These are phyloP conservation scores for Takakia lepidozioides DNA, from an alignment of 225 moss, liverwort and hornwort species.

Conservation along the genomic window DNA sequence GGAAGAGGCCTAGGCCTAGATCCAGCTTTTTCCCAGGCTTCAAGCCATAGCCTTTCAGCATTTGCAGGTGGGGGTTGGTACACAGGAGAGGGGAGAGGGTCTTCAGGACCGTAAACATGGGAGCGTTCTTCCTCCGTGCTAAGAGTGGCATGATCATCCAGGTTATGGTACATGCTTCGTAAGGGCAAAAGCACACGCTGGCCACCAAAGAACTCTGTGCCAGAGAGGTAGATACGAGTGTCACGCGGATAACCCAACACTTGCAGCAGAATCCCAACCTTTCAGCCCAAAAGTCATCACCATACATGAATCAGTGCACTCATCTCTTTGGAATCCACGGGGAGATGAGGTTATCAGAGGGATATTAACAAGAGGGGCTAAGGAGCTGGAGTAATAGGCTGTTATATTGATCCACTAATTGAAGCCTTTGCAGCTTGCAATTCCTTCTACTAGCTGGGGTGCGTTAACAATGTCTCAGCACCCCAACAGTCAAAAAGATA, in stretches of 20 bases:
- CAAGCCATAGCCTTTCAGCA: conserved; percentile 6
- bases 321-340: too few relatives aligned
- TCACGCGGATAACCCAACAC: conserved; percentile 30
- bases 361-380: too few relatives aligned
- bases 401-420: too few relatives aligned
- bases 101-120: conserved; percentile 2
- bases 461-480: too few relatives aligned
- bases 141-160: conserved; percentile 35
- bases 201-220: conserved; percentile 34
- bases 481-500: too few relatives aligned
- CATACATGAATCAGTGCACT: too few relatives aligned
- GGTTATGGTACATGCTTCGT: conserved; percentile 30
- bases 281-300: not conserved
- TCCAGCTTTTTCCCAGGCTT: conserved; percentile 6
- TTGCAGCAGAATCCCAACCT: conserved; percentile 41
- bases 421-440: too few relatives aligned
- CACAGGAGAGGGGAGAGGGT: not conserved
- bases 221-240: conserved; percentile 35
- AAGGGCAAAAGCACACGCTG: conserved; percentile 34
- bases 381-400: too few relatives aligned
- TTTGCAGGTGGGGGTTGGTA: conserved; percentile 1
- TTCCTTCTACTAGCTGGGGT: too few relatives aligned
- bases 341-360: too few relatives aligned
- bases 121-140: conserved; percentile 27
- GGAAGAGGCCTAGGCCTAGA: conserved; percentile 2